Conservation (phyloP, 495 filamentous ascomycete species). For the Diplogelasinospora grovesii region DNA sequence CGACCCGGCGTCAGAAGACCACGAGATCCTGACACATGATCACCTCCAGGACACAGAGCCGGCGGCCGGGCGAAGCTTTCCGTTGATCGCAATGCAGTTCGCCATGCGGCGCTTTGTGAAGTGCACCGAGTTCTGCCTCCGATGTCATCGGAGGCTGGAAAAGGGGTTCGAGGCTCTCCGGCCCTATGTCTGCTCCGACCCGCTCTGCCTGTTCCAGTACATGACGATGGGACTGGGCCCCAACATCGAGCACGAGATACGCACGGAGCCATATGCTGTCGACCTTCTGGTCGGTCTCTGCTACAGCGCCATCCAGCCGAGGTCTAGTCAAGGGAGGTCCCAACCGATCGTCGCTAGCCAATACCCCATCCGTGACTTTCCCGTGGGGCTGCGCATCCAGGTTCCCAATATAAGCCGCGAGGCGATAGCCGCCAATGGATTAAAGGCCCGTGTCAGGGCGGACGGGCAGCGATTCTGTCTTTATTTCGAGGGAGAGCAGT, state of each 20-base stretch:
- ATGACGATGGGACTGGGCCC: constrained; percentile 83
- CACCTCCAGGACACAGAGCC: constrained; percentile 35
- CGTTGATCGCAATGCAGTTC: constrained; percentile 74
- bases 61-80: constrained; percentile 40
- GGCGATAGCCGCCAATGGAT: too few species aligned
- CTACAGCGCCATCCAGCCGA: constrained; percentile 46
- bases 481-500: too few species aligned
- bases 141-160: constrained; percentile 71
- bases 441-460: too few species aligned
- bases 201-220: constrained; percentile 85
- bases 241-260: constrained; percentile 77
- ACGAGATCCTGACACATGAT: constrained; percentile 38
- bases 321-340: neutral
- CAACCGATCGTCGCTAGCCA: neutral
- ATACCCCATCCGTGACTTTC: constrained; percentile 18
- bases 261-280: constrained; percentile 73
- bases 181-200: constrained; percentile 79
- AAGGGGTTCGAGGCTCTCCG: constrained; percentile 77
- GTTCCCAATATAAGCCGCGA: constrained; percentile 17
- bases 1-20: neutral
- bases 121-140: constrained; percentile 82
- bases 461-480: too few species aligned
- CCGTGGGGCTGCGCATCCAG: constrained; percentile 14
- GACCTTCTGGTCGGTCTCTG: constrained; percentile 82
- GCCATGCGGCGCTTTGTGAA: constrained; percentile 70